A percentile compares a stretch with the other conserved stretches of the same genome.
Evolutionary conservation across 257 asterid species (phyloP).

Genomic region (Fraxinus americana): DNA sequence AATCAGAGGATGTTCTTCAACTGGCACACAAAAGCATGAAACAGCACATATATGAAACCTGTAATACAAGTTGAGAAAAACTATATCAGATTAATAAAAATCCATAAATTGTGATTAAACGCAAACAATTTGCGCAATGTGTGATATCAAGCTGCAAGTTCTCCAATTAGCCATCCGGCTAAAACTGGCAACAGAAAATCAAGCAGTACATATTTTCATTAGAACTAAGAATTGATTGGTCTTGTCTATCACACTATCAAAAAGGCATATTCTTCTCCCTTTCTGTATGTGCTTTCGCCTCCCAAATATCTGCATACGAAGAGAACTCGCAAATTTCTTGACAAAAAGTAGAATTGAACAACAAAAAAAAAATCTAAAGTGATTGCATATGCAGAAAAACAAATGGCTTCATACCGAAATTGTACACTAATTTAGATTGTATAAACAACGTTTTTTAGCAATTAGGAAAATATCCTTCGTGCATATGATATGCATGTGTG

Average conservation of each 20-base stretch:
- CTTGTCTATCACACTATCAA: neutral
- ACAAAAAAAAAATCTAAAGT: neutral
- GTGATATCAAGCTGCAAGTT: neutral
- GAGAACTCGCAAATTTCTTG: neutral
- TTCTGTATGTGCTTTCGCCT: neutral
- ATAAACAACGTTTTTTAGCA: neutral
- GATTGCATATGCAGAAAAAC: neutral
- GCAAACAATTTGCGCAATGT: neutral
- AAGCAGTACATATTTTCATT: neutral
- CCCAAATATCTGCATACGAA: neutral
- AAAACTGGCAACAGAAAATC: neutral
- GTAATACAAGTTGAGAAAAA: conserved; percentile 4
- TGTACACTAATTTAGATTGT: neutral
- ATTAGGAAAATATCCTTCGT: neutral
- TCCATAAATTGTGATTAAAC: neutral
- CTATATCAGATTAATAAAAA: conserved; percentile 15
- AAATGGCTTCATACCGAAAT: neutral
- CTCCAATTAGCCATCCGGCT: neutral
- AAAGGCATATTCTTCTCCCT: neutral
- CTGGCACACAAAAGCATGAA: conserved; percentile 27
- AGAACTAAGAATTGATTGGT: neutral
- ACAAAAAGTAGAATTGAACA: neutral
- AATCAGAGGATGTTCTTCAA: conserved; percentile 20
- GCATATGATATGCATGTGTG: no score
- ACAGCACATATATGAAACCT: conserved; percentile 22